Conservation (phyloP, 2,329 filamentous ascomycete genomes). For the Dactylonectria estremocensis region DNA sequence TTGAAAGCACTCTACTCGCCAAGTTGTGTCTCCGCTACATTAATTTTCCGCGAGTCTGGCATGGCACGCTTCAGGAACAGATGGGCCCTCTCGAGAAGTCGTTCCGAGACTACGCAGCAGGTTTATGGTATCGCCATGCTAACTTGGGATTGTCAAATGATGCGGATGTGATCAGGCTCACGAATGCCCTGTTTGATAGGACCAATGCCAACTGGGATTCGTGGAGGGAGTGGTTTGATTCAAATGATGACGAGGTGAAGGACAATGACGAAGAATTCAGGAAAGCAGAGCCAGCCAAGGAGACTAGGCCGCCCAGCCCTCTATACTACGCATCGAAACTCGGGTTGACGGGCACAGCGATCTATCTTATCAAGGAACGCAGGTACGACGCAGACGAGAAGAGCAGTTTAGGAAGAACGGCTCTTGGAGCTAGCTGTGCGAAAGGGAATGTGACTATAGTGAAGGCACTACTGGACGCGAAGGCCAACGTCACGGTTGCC, state of each 20-base stretch:
- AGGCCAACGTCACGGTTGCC: background rate
- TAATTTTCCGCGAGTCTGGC: background rate
- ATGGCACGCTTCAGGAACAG: background rate
- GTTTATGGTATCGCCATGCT: constrained; percentile 6
- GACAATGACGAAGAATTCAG: background rate
- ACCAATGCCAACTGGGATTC: background rate
- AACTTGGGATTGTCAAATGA: background rate
- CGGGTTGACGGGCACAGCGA: no score
- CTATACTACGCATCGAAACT: no score
- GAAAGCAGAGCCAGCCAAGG: no score
- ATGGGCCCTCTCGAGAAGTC: background rate
- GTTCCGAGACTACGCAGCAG: constrained; percentile 10
- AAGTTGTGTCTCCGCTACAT: constrained; percentile 9
- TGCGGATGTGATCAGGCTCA: background rate
- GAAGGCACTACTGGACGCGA: background rate
- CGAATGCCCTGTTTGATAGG: background rate
- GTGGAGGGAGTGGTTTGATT: background rate
- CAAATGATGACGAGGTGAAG: background rate
- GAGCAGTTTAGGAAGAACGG: no score
- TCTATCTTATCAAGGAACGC: no score
- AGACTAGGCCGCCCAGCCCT: no score
- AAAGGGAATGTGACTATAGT: background rate
- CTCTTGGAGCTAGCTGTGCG: no score
- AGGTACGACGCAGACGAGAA: no score
- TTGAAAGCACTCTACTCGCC: background rate